These are phyloP conservation scores for Solanum stenotomum DNA, from an alignment of 257 asterid species.

Conservation along the genomic window DNA sequence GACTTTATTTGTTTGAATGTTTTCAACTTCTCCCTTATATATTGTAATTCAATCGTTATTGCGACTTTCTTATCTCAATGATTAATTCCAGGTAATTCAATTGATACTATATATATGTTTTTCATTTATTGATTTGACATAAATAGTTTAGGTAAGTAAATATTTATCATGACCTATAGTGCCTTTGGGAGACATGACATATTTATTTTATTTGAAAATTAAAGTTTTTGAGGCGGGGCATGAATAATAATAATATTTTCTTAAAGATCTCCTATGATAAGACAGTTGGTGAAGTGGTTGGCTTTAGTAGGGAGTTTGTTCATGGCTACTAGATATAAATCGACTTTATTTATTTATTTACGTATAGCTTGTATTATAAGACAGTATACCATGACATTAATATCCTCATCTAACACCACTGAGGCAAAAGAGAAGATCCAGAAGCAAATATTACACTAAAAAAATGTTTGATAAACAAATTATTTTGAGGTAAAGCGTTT, in stretches of 20 bases:
- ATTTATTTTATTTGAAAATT: not conserved
- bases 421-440: not conserved
- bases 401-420: not conserved
- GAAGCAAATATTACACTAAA: not conserved
- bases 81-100: not conserved
- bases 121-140: too few species aligned
- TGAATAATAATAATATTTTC: not conserved
- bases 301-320: not conserved
- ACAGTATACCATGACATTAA: not conserved
- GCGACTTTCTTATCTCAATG: not conserved
- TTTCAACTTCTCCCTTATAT: not conserved
- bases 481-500: too few species aligned
- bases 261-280: not conserved
- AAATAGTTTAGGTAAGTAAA: too few species aligned
- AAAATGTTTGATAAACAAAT: not conserved
- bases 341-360: not conserved
- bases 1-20: not conserved
- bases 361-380: not conserved
- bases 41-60: too few species aligned
- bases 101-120: not conserved
- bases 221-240: too few species aligned
- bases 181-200: too few species aligned
- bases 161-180: not conserved
- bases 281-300: not conserved
- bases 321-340: not conserved